Conservation (phyloP, 2,329 filamentous ascomycete species). For the Dactylellina drechsleri region DNA sequence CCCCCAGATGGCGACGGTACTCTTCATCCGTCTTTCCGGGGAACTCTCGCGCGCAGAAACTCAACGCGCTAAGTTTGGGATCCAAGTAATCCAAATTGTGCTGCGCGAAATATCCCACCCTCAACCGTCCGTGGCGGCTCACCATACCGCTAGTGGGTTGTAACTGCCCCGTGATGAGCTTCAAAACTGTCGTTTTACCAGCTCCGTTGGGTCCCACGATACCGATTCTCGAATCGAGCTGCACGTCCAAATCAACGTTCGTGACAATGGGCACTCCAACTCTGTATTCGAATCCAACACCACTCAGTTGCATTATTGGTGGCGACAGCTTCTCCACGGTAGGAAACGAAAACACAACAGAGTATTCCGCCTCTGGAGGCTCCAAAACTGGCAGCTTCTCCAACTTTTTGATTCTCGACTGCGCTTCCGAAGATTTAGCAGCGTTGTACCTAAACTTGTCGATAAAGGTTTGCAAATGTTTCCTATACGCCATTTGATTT, state of each 20-base stretch:
- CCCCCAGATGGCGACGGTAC: conserved; percentile 92
- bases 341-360: conserved; percentile 95
- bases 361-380: conserved; percentile 91
- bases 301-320: conserved; percentile 96
- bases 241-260: conserved; percentile 93
- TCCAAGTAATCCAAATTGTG: conserved; percentile 98
- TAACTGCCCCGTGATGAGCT: conserved; percentile 91
- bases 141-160: conserved; percentile 81
- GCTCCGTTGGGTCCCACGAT: conserved; percentile 99
- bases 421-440: conserved; percentile 96
- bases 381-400: conserved; percentile 95
- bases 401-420: conserved; percentile 98
- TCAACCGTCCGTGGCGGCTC: conserved; percentile 84
- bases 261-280: conserved; percentile 80
- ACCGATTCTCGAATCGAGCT: conserved; percentile 96
- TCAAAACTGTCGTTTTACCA: conserved; percentile 97
- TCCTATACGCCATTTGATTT: conserved; percentile 93
- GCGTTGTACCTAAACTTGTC: conserved; percentile 99
- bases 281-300: conserved; percentile 88
- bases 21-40: conserved; percentile 94
- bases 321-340: conserved; percentile 97
- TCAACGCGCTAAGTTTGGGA: conserved; percentile 85
- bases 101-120: conserved; percentile 96
- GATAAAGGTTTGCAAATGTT: conserved; percentile 96
- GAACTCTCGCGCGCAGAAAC: conserved; percentile 94